Evolutionary conservation across 108 stramenopile genomes (phyloP).

Genomic region (Pinguiococcus pyrenoidosus): DNA sequence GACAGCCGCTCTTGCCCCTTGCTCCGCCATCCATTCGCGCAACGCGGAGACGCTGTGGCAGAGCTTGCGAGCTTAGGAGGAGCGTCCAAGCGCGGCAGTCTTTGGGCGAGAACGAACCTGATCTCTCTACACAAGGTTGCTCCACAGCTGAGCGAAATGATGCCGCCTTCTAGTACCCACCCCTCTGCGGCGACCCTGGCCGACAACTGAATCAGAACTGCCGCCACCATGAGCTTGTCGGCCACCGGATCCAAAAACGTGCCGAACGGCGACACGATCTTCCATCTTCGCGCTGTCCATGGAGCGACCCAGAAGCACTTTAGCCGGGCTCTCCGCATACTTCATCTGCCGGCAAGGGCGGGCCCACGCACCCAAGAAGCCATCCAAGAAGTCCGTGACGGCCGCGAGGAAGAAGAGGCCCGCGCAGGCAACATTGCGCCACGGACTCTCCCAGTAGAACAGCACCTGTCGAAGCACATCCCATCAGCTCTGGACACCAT

Average conservation of each 20-base stretch:
- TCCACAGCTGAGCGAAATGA: constrained; percentile 53
- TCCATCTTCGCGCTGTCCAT: constrained; percentile 39
- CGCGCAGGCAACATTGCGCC: constrained; percentile 16
- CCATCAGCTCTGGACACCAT: no score
- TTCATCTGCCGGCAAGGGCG: constrained; percentile 29
- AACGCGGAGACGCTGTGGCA: constrained; percentile 70
- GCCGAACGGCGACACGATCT: constrained; percentile 60
- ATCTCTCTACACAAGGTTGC: constrained; percentile 77
- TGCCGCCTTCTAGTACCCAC: constrained; percentile 50
- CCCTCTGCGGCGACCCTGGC: no score
- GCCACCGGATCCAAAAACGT: constrained; percentile 94
- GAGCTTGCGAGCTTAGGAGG: no score
- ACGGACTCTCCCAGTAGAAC: no score
- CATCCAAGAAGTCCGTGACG: constrained; percentile 80
- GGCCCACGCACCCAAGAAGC: no score
- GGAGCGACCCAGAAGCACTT: background rate
- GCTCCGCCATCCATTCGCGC: constrained; percentile 84
- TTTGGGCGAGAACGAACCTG: constrained; percentile 5
- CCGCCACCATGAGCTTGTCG: constrained; percentile 87
- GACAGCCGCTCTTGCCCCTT: constrained; percentile 58
- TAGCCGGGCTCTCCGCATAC: background rate
- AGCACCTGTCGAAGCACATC: no score
- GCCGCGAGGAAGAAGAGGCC: constrained; percentile 18
- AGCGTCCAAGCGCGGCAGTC: no score
- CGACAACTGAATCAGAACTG: constrained; percentile 62